Evolutionary conservation across 345 rosid species (phyloP).

Genomic region (Brassica juncea): DNA sequence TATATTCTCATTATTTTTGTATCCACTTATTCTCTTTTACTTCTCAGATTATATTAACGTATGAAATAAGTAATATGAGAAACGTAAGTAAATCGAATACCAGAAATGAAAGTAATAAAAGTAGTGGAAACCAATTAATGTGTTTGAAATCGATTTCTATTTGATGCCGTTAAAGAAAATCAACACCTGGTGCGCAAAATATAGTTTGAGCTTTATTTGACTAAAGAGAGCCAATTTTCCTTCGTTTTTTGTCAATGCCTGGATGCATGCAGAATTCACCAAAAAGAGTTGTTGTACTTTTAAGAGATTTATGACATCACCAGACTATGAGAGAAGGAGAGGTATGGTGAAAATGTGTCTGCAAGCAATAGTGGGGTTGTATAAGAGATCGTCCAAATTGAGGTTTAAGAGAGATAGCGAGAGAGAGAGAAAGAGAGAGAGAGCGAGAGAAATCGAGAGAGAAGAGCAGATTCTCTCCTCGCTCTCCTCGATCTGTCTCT

Average conservation of each 20-base stretch:
- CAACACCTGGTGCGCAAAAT: background rate
- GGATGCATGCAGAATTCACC: conserved; percentile 18
- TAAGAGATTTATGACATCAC: conserved; percentile 19
- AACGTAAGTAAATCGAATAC: background rate
- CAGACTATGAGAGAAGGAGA: conserved; percentile 12
- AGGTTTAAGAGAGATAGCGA: no score
- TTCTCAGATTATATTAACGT: no score
- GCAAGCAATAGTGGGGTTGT: conserved; percentile 31
- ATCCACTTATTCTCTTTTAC: no score
- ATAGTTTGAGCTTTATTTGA: background rate
- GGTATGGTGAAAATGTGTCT: conserved; percentile 40
- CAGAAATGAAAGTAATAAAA: background rate
- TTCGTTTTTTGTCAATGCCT: background rate
- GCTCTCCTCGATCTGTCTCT: no score
- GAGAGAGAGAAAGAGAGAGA: no score
- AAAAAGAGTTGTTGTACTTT: background rate
- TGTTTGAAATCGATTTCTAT: background rate
- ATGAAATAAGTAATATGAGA: no score
- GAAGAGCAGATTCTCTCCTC: no score
- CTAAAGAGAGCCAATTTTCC: background rate
- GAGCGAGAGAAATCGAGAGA: no score
- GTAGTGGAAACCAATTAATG: background rate
- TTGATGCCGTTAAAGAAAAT: conserved; percentile 1
- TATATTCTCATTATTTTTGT: no score
- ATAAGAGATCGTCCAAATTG: conserved; percentile 30